A percentile compares a stretch with the other conserved stretches of the same genome.
phyloP scores from a whole-genome alignment of 768 basidiomycete species.

The Lentinula raphanica region DNA sequence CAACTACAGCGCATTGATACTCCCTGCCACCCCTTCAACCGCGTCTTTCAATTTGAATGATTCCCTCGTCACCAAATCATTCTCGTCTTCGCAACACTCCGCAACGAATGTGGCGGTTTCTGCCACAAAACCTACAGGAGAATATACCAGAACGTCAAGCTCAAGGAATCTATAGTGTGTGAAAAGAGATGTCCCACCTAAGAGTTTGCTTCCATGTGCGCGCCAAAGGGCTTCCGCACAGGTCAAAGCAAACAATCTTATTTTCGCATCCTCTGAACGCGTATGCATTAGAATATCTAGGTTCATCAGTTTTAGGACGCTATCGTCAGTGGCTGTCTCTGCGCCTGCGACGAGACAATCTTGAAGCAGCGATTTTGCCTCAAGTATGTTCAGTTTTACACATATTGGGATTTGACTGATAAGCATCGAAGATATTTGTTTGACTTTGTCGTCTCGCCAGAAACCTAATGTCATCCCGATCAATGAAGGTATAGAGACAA shows the following conservation, averaged over 20 bases:
- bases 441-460: slow-evolving; percentile 83
- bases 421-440: slow-evolving; percentile 52
- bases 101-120: slow-evolving; percentile 85
- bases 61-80: slow-evolving; percentile 72
- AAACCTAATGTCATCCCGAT: slow-evolving; percentile 53
- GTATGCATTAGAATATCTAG: slow-evolving; percentile 83
- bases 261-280: slow-evolving; percentile 68
- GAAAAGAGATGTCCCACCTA: slow-evolving; percentile 42
- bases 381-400: slow-evolving; percentile 28
- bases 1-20: slow-evolving; percentile 31
- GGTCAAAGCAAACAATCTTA: slow-evolving; percentile 66
- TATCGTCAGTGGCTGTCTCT: slow-evolving; percentile 49
- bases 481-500: neutral
- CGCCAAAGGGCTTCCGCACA: slow-evolving; percentile 76
- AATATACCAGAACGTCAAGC: neutral
- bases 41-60: slow-evolving; percentile 64
- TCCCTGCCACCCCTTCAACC: slow-evolving; percentile 69
- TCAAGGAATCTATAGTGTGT: neutral
- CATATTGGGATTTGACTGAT: slow-evolving; percentile 62
- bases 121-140: slow-evolving; percentile 56
- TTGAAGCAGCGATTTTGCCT: slow-evolving; percentile 33
- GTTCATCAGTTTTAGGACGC: slow-evolving; percentile 77
- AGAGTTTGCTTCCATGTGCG: slow-evolving; percentile 65
- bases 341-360: slow-evolving; percentile 53
- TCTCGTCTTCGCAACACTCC: slow-evolving; percentile 85